phyloP scores from a whole-genome alignment of 1,284 basidiomycete genomes.

The Tetrapyrgos nigripes region DNA sequence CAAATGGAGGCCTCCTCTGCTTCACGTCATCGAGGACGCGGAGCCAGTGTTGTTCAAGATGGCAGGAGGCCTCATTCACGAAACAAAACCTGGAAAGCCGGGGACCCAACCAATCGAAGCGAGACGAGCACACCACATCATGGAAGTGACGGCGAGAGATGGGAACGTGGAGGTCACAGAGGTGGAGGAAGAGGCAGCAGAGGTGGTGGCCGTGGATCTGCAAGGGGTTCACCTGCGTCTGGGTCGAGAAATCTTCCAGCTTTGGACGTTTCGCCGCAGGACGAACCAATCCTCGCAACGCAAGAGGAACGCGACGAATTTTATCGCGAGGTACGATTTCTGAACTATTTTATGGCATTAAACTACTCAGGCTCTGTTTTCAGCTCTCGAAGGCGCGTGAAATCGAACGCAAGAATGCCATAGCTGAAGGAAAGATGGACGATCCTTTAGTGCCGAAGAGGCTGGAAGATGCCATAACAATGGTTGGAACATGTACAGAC shows the following conservation, averaged over 20 bases:
- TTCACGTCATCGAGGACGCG: neutral
- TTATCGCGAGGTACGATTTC: slow-evolving; percentile 66
- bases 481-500: slow-evolving; percentile 89
- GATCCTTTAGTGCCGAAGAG: slow-evolving; percentile 81
- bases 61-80: slow-evolving; percentile 31
- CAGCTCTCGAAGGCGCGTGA: slow-evolving; percentile 79
- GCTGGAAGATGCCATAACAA: slow-evolving; percentile 87
- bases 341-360: slow-evolving; percentile 16
- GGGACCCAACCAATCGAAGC: slow-evolving; percentile 30
- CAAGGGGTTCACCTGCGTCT: slow-evolving; percentile 47
- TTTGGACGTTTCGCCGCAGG: slow-evolving; percentile 25
- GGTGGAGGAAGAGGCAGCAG: slow-evolving; percentile 45
- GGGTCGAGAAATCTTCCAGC: slow-evolving; percentile 28
- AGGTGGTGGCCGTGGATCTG: slow-evolving; percentile 39
- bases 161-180: slow-evolving; percentile 58
- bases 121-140: slow-evolving; percentile 40
- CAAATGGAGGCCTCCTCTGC: slow-evolving; percentile 6
- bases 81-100: slow-evolving; percentile 64
- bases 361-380: slow-evolving; percentile 24
- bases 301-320: slow-evolving; percentile 67
- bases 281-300: slow-evolving; percentile 54
- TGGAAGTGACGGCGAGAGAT: slow-evolving; percentile 51
- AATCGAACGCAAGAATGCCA: slow-evolving; percentile 78
- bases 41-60: neutral
- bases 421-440: slow-evolving; percentile 86